Conservation (phyloP, 140 eudicot genomes). For the Oenanthe javanica region DNA sequence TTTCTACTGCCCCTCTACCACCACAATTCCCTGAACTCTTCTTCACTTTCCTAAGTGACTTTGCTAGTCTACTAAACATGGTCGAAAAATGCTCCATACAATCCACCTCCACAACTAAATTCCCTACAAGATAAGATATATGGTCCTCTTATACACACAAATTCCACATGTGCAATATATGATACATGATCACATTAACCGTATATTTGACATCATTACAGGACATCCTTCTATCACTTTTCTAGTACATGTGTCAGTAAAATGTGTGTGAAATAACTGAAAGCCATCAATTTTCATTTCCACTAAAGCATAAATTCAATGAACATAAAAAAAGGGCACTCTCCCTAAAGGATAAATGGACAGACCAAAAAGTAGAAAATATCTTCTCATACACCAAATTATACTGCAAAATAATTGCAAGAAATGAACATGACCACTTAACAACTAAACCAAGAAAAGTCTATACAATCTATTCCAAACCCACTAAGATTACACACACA, state of each 20-base stretch:
- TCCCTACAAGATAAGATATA: constrained; percentile 9
- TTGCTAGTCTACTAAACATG: constrained; percentile 68
- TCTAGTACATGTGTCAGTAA: constrained; percentile 7
- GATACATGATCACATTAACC: constrained; percentile 13
- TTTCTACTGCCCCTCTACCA: constrained; percentile 63
- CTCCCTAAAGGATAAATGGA: background rate
- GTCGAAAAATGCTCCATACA: constrained; percentile 72
- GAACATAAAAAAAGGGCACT: constrained; percentile 9
- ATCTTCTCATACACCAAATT: constrained; percentile 18
- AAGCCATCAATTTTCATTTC: constrained; percentile 19
- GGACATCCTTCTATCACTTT: background rate
- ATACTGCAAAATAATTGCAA: constrained; percentile 15
- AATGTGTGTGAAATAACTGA: constrained; percentile 21
- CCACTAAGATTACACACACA: background rate
- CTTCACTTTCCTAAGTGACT: constrained; percentile 40
- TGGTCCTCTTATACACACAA: background rate
- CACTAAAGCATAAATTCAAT: constrained; percentile 8
- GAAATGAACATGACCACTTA: background rate
- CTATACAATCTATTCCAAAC: background rate
- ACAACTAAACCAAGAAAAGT: background rate
- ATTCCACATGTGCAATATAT: background rate
- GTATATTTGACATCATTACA: background rate
- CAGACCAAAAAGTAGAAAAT: constrained; percentile 15
- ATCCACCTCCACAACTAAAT: constrained; percentile 23
- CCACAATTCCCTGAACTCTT: constrained; percentile 31